These are phyloP conservation scores for Nannochloropsis salina DNA, from an alignment of 108 stramenopile genomes.

Conservation along the genomic window DNA sequence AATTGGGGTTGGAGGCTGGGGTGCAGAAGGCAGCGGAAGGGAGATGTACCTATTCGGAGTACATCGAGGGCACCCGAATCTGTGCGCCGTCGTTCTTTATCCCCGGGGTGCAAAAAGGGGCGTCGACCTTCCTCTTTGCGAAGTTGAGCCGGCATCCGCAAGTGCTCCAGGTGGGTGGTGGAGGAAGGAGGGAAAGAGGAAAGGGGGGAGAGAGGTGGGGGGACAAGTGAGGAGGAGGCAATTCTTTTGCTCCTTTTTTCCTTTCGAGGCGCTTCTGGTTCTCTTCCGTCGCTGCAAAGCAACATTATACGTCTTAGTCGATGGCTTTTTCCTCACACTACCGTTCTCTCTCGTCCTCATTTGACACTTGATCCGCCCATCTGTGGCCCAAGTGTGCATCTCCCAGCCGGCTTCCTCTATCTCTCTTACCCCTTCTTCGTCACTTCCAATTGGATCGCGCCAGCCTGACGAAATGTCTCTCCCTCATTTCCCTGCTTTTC, in stretches of 20 bases:
- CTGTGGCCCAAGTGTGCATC: too few relatives aligned
- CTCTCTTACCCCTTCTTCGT: too few relatives aligned
- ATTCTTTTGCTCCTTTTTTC: neutral
- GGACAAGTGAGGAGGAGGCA: neutral
- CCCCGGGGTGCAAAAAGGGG: constrained; percentile 44
- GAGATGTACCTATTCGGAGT: neutral
- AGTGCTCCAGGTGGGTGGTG: constrained; percentile 19
- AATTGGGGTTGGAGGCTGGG: neutral
- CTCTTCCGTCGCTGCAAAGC: neutral
- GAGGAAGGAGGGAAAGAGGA: neutral
- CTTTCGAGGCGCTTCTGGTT: neutral
- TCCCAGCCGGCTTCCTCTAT: too few relatives aligned
- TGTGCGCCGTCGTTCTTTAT: constrained; percentile 41
- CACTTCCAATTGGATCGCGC: neutral
- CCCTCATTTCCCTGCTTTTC: neutral
- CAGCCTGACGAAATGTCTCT: neutral
- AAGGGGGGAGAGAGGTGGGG: neutral
- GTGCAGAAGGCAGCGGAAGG: neutral
- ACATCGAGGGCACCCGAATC: neutral
- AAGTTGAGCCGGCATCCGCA: constrained; percentile 39
- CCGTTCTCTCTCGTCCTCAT: too few relatives aligned
- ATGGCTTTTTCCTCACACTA: too few relatives aligned
- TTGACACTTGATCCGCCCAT: too few relatives aligned
- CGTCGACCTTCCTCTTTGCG: constrained; percentile 44
- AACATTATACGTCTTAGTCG: neutral